Evolutionary conservation across 2,329 filamentous ascomycete species (phyloP).

Genomic region (Lachnellula hyalina): DNA sequence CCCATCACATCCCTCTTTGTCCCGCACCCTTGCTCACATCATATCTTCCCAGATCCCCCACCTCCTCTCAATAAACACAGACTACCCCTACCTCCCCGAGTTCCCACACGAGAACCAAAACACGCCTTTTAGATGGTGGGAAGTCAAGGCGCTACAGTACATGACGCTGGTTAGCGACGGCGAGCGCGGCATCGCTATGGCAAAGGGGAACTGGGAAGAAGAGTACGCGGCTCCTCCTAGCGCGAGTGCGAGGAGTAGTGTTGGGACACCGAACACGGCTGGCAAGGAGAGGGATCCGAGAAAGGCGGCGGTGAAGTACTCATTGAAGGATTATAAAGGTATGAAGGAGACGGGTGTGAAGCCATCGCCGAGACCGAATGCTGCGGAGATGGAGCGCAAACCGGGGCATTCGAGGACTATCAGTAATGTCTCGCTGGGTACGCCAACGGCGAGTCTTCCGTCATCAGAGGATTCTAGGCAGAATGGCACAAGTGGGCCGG

Average conservation of each 20-base stretch:
- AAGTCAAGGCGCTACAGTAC: slow-evolving; percentile 29
- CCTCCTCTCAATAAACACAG: slow-evolving; percentile 24
- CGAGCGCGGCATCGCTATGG: slow-evolving; percentile 23
- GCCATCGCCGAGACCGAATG: slow-evolving; percentile 15
- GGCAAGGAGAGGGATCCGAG: slow-evolving; percentile 17
- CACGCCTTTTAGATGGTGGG: slow-evolving; percentile 27
- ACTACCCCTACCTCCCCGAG: slow-evolving; percentile 17
- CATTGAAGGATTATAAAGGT: slow-evolving; percentile 30
- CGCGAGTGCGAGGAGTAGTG: slow-evolving; percentile 23
- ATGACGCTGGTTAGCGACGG: slow-evolving; percentile 27
- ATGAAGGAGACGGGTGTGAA: slow-evolving; percentile 27
- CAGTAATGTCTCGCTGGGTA: slow-evolving; percentile 15
- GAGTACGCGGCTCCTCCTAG: slow-evolving; percentile 21
- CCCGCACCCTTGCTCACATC: slow-evolving; percentile 9
- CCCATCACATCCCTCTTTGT: slow-evolving; percentile 1
- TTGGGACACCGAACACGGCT: slow-evolving; percentile 24
- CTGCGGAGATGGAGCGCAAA: slow-evolving; percentile 8
- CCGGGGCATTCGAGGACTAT: slow-evolving; percentile 16
- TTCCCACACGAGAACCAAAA: slow-evolving; percentile 25
- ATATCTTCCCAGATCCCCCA: slow-evolving; percentile 22
- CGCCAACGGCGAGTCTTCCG: slow-evolving; percentile 20
- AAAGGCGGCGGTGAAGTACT: slow-evolving; percentile 27
- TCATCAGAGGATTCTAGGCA: slow-evolving; percentile 22
- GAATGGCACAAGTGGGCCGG: slow-evolving; percentile 15
- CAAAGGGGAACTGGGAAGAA: slow-evolving; percentile 27